Evolutionary conservation across 2,329 filamentous ascomycete species (phyloP), one percentile per base, ranked within the genome.

Genomic region (Talaromyces atroroseus): DNA sequence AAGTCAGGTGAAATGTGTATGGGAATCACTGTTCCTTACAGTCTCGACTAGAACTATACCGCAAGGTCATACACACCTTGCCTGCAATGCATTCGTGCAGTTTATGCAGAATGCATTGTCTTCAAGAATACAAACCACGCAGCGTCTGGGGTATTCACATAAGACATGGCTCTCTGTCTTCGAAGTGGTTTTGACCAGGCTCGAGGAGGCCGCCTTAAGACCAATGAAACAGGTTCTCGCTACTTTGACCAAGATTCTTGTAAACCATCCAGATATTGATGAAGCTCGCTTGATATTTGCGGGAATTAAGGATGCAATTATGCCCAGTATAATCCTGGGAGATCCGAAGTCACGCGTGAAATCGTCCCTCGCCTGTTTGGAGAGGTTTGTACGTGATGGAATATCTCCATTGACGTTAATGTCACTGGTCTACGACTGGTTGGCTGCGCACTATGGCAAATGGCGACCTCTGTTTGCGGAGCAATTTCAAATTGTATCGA

Each of bases 161-260:
- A 62, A 66, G 16, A 69, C 63, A 26, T 78, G 76, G 76, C 59
- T 71, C 20, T 63, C 69, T 21, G 64, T 73, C 16, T 76, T 76
- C 52, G 66, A 74, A 20, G 63, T 71, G 26, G 74, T 68, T 46
- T 63, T 77, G 52, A 65, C 64, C 56, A 69, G 71, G 32, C 77
- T 72, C 60, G 72, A 75, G 57, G 71, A 74, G 60, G 66, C 69
- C 7, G 75, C 73, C 51, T 68, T 72, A 21, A 78, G 76, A 62
- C 71, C 75, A 21, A 68, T 78, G 64, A 74, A 73, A 60, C 74
- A 76, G 57, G 66, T 79, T 1, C 58, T 79, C 49, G 64, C 68
- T 52, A 72, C 73, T n/a, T 56, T 78, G 55, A 65, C 66, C 38
- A 69, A 63, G 20, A 68, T 73, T 11, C 57, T 74, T 48, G 65